A percentile compares a stretch with the other conserved stretches of the same genome.
These are phyloP conservation scores for Tricholoma matsutake DNA, from an alignment of 768 basidiomycete genomes.

Conservation along the genomic window DNA sequence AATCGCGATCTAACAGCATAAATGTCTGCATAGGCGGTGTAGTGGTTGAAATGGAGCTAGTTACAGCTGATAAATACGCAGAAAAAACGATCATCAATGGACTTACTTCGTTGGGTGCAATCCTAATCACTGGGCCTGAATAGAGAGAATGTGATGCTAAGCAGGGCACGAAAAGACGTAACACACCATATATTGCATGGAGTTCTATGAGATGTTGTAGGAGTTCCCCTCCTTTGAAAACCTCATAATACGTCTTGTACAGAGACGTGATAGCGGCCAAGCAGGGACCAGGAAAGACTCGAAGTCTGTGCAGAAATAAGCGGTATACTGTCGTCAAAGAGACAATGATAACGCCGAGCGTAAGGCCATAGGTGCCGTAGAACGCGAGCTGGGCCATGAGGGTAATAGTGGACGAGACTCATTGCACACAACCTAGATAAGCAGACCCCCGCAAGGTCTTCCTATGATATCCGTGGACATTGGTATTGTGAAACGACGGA, in stretches of 20 bases:
- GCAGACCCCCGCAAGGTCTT: conserved; percentile 4
- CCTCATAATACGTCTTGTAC: conserved; percentile 35
- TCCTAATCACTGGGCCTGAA: conserved; percentile 36
- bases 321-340: conserved; percentile 18
- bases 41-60: conserved; percentile 38
- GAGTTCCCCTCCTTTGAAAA: conserved; percentile 30
- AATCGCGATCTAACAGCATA: conserved; percentile 34
- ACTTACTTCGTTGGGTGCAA: conserved; percentile 37
- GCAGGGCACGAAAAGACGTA: background rate
- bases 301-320: conserved; percentile 32
- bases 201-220: conserved; percentile 27
- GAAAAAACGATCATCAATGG: background rate
- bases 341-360: conserved; percentile 7
- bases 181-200: conserved; percentile 32
- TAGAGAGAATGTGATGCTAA: background rate
- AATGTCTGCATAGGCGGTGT: conserved; percentile 31
- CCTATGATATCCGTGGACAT: conserved; percentile 12
- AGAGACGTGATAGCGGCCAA: conserved; percentile 30
- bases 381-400: background rate
- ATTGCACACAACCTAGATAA: conserved; percentile 3
- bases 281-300: conserved; percentile 32
- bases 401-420: background rate
- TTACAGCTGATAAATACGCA: background rate
- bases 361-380: conserved; percentile 2
- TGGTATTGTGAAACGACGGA: conserved; percentile 1